A percentile compares a stretch with the other conserved stretches of the same genome.
Conservation (phyloP, 345 rosid species). For the Gossypium raimondii region DNA sequence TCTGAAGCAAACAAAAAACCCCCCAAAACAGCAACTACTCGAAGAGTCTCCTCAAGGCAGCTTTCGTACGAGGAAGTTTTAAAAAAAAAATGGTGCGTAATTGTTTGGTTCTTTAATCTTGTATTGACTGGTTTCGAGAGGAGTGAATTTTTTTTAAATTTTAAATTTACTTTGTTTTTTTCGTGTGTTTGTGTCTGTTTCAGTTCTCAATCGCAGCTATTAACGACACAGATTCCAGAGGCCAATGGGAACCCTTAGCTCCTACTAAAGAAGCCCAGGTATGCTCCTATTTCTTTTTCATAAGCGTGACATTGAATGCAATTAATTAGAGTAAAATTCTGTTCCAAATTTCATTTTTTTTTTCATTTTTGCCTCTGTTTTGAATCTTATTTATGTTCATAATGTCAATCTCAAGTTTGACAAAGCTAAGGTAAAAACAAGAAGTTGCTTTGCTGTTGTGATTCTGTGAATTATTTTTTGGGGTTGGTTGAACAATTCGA, state of each 20-base stretch:
- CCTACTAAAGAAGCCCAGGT: constrained; percentile 99
- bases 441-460: background rate
- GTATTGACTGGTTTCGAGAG: background rate
- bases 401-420: background rate
- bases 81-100: constrained; percentile 16
- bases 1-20: constrained; percentile 12
- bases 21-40: background rate
- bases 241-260: constrained; percentile 97
- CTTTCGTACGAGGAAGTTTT: background rate
- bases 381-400: background rate
- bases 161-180: background rate
- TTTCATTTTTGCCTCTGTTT: background rate
- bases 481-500: background rate
- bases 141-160: background rate
- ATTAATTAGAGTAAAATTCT: background rate
- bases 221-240: constrained; percentile 73
- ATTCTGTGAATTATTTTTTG: background rate
- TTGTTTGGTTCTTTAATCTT: background rate
- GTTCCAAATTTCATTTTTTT: background rate
- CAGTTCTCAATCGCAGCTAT: constrained; percentile 97
- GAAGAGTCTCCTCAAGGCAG: background rate
- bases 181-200: constrained; percentile 9
- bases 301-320: background rate
- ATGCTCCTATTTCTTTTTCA: constrained; percentile 9
- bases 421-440: background rate